phyloP scores from a whole-genome alignment of 179 eudicot genomes.

The Monotropa hypopitys region DNA sequence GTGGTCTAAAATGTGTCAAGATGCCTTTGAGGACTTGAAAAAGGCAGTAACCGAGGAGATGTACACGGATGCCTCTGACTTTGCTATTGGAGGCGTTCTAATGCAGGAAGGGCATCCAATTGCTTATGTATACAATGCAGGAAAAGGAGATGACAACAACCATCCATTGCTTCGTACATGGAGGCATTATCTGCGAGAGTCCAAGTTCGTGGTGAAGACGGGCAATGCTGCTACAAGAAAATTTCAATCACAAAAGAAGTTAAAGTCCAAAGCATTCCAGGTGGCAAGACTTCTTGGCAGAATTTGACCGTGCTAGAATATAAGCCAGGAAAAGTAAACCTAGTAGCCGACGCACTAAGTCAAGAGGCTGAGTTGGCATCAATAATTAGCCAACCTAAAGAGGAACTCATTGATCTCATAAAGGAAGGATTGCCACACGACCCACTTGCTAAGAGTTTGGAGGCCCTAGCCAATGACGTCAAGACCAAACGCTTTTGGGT shows the following conservation, averaged over 20 bases:
- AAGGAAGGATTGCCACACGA: not conserved
- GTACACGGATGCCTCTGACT: too few species aligned
- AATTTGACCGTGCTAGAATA: not conserved
- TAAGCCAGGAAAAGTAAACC: not conserved
- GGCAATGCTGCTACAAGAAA: not conserved
- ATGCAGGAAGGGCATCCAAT: too few species aligned
- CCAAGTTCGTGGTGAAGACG: not conserved
- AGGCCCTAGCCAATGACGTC: not conserved
- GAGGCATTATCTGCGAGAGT: not conserved
- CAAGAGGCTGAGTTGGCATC: not conserved
- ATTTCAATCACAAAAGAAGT: not conserved
- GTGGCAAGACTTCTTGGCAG: not conserved
- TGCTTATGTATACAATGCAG: too few species aligned
- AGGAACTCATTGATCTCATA: not conserved
- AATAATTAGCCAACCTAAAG: not conserved
- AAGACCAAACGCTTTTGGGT: not conserved
- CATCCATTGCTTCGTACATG: too few species aligned
- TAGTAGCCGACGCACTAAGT: not conserved
- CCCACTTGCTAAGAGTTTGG: not conserved
- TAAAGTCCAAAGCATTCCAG: not conserved
- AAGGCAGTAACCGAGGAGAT: too few species aligned
- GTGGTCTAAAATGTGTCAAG: too few species aligned
- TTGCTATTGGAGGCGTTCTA: too few species aligned
- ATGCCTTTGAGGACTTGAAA: too few species aligned
- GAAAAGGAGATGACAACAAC: too few species aligned